phyloP scores from a whole-genome alignment of 2,329 filamentous ascomycete species.

The Cytospora leucostoma region DNA sequence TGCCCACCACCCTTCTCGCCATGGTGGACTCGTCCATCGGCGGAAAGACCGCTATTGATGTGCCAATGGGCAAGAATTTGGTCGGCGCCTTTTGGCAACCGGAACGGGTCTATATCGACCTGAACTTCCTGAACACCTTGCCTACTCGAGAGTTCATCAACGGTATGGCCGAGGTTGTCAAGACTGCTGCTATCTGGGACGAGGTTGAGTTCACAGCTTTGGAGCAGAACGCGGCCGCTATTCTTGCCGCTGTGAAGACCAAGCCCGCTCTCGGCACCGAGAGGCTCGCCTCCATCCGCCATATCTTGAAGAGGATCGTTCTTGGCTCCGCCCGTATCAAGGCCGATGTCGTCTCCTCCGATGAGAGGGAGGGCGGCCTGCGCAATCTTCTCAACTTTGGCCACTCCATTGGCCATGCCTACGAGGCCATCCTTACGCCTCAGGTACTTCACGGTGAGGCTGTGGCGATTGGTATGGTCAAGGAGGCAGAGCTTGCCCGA shows the following conservation, averaged over 20 bases:
- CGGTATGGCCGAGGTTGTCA: slow-evolving; percentile 97
- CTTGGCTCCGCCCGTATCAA: slow-evolving; percentile 91
- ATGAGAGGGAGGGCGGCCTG: slow-evolving; percentile 91
- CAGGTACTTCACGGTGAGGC: slow-evolving; percentile 95
- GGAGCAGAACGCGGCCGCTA: slow-evolving; percentile 76
- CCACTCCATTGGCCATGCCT: slow-evolving; percentile 95
- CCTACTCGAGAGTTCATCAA: slow-evolving; percentile 94
- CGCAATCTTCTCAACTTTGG: slow-evolving; percentile 96
- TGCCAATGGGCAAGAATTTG: slow-evolving; percentile 92
- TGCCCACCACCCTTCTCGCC: slow-evolving; percentile 88
- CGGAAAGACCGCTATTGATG: slow-evolving; percentile 97
- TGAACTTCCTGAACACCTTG: slow-evolving; percentile 86
- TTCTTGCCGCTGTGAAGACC: slow-evolving; percentile 71
- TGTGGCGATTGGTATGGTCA: slow-evolving; percentile 97
- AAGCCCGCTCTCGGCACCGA: slow-evolving; percentile 51
- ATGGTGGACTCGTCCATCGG: slow-evolving; percentile 99
- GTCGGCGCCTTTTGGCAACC: slow-evolving; percentile 98
- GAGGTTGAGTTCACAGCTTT: slow-evolving; percentile 82
- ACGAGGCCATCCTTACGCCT: slow-evolving; percentile 91
- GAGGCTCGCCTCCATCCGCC: slow-evolving; percentile 66
- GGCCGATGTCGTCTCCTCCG: slow-evolving; percentile 88
- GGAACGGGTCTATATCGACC: slow-evolving; percentile 88
- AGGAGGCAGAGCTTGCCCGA: slow-evolving; percentile 90
- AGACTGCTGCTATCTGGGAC: slow-evolving; percentile 96
- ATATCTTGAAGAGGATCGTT: slow-evolving; percentile 76